Base-by-base conservation (phyloP, 2,329 filamentous ascomycete species). In the Escovopsis sp. region DNA sequence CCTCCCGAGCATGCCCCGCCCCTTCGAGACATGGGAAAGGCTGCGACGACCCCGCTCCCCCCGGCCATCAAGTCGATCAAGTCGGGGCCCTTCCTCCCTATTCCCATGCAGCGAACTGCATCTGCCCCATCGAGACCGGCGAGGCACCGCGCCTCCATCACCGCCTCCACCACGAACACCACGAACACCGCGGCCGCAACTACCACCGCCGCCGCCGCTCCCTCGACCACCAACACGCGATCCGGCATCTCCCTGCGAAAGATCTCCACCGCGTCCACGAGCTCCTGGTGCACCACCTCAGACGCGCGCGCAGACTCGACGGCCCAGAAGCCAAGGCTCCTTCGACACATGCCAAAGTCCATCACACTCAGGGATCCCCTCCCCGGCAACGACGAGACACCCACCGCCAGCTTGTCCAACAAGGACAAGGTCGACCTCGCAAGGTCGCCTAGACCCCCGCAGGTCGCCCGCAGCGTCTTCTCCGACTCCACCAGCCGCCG, bases 281-380 rank as follows among this genome's bases (percentile, higher is more conserved):
- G 57, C 38, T 76, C 72, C 14, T 57, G 61, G 2, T 75, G 72
- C 13, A 70, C 70, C 0, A 60, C 75, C 4, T 61, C 76, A 9
- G 72, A 72, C 47, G 71, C 70, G 4, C 60, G 76, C 26, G 57
- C 76, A n/a, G 66, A 72, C 29, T 55, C 56, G 1, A 47, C 51
- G 4, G 55, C 53, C 4, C 63, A 59, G 35, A 62, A 62, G 31
- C 63, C 58, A 37, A 65, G 66, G 45, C 78, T 72, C 7, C 52
- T 79, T 39, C 66, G 75, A 4, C 74, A 79, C 48, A 66, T 75
- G 10, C 69, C 63, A 43, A 78, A 77, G 46, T 65, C 70, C 30
- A 53, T 54, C 8, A 54, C 55, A 1, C 46, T 76, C 37, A 61
- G 71, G 39, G 63, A 71, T 41, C 61, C 66, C 3, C 48, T 38